Percentiles rank a stretch among this genome's conserved stretches.
Evolutionary conservation across 495 filamentous ascomycete species (phyloP).

Genomic region (Cudoniella acicularis): DNA sequence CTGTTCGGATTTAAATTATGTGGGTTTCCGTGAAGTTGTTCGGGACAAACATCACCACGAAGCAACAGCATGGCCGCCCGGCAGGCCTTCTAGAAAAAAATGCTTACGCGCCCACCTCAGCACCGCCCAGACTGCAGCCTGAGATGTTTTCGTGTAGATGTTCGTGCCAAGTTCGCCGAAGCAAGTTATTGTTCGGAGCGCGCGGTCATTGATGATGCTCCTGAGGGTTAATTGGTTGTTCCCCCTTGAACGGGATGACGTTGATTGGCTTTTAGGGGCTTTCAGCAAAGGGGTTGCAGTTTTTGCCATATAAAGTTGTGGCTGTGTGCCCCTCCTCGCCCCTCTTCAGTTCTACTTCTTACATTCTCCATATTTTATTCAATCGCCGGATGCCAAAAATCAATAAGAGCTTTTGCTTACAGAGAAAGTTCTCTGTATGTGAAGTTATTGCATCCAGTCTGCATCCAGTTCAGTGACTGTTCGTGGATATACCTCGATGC

Average conservation of each 20-base stretch:
- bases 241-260: constrained; percentile 11
- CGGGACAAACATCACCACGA: too few relatives aligned
- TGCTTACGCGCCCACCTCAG: neutral
- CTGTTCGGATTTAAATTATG: neutral
- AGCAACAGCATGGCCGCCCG: too few relatives aligned
- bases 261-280: constrained; percentile 13
- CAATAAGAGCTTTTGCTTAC: neutral
- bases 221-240: constrained; percentile 5
- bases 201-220: constrained; percentile 12
- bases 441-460: neutral
- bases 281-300: constrained; percentile 15
- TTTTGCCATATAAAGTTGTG: constrained; percentile 6
- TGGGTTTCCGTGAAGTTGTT: neutral
- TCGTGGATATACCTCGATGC: neutral
- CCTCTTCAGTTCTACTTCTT: neutral
- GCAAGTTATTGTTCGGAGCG: constrained; percentile 1
- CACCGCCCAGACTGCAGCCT: neutral
- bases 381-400: neutral
- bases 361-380: neutral
- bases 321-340: constrained; percentile 7
- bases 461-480: neutral
- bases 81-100: neutral
- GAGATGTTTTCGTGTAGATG: constrained; percentile 5
- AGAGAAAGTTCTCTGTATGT: neutral
- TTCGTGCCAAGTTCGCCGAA: neutral